Base-by-base conservation (phyloP, 768 basidiomycete genomes). In the Sporobolomyces roseus region DNA sequence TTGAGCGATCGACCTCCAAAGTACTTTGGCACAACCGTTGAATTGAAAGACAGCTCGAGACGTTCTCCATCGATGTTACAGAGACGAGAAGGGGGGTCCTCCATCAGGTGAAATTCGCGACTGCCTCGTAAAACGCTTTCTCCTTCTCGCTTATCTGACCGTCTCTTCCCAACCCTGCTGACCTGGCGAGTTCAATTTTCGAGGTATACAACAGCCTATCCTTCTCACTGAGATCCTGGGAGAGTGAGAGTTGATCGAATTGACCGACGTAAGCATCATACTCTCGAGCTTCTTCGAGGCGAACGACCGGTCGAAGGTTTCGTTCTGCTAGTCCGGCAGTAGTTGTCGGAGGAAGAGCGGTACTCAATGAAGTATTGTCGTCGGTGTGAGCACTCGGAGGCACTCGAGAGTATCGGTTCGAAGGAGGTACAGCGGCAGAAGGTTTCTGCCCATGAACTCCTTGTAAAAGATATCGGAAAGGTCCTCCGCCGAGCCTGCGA, bases 191-290 rank as follows among this genome's bases (percentile, higher is more conserved):
- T 9, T 33, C 14, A 13, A 45, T 27, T n/a, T 43, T 46, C 48
- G 48, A 30, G 1, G 23, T 17, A 58, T 72, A 68, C 61, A 66
- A 12, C 23, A 21, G 1, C 32, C 50, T 46, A 51, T 72, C 71
- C 61, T 75, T 73, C 61, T 73, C 72, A 14, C 32, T 30, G 21
- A 73, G 38, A 27, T 70, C 65, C 50, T 66, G 62, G 8, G 65
- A 61, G 12, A 73, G 63, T 38, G 65, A 63, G 4, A 73, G 59
- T 13, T 63, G 45, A 23, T 43, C 41, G 61, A 74, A 75, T 53
- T 75, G 74, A 13, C 58, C 27, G 12, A 65, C 58, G 52, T 64
- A 77, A 30, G 74, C 61, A 23, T 63, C 67, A 69, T 78, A 78
- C 59, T 78, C 77, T 16, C 64, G 64, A 4, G 67, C 70, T 56